Evolutionary conservation across 768 basidiomycete genomes (phyloP).

Genomic region (Xerocomellus dryophilus): DNA sequence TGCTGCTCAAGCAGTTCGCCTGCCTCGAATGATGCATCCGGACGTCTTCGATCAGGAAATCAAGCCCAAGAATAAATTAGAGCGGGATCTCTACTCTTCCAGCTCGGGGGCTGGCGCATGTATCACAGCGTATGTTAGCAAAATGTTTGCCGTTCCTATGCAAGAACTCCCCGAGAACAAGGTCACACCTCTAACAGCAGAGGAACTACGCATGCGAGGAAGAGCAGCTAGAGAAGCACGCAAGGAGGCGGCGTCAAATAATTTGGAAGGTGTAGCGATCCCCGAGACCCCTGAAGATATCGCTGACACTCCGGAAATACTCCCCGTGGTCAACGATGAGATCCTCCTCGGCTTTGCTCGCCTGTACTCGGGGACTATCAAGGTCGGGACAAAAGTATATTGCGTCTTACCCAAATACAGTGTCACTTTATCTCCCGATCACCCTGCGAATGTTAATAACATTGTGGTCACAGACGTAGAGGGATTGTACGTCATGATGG

Average conservation of each 20-base stretch:
- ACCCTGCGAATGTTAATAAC: conserved; percentile 67
- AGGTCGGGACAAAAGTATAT: conserved; percentile 58
- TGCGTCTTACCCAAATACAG: conserved; percentile 89
- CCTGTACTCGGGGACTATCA: conserved; percentile 85
- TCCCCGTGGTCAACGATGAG: conserved; percentile 40
- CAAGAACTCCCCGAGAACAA: conserved; percentile 86
- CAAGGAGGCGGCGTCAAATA: conserved; percentile 33
- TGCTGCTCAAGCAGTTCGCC: conserved; percentile 72
- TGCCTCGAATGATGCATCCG: conserved; percentile 91
- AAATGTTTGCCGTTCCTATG: conserved; percentile 92
- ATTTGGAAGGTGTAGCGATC: conserved; percentile 9
- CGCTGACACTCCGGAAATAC: neutral
- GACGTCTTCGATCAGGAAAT: conserved; percentile 59
- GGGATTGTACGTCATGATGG: conserved; percentile 96
- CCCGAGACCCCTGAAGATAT: conserved; percentile 2
- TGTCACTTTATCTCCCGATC: conserved; percentile 52
- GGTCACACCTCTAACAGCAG: conserved; percentile 69
- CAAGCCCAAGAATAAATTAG: conserved; percentile 74
- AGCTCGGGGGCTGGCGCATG: conserved; percentile 53
- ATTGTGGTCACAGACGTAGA: conserved; percentile 60
- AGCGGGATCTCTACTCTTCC: conserved; percentile 76
- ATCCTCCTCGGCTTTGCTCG: conserved; percentile 89
- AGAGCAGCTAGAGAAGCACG: conserved; percentile 49
- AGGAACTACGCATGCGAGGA: conserved; percentile 73
- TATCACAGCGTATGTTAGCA: conserved; percentile 88